Evolutionary conservation across 2,329 filamentous ascomycete species (phyloP).

Genomic region (Aspergillus sp.): DNA sequence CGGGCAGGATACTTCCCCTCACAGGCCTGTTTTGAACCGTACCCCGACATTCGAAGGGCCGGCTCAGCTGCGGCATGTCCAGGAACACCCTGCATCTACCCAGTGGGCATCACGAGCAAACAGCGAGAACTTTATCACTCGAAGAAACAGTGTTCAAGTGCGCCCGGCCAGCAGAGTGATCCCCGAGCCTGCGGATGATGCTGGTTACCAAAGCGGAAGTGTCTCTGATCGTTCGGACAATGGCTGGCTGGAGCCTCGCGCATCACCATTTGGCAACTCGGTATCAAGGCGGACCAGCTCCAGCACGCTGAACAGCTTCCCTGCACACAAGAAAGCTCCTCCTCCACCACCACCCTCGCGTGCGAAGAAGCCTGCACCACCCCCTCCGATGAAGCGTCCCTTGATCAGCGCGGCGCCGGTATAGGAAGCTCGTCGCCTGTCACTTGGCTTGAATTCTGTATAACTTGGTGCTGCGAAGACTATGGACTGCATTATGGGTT

Average conservation of each 20-base stretch:
- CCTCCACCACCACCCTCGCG: constrained; percentile 67
- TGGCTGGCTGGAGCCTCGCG: constrained; percentile 59
- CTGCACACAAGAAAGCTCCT: constrained; percentile 57
- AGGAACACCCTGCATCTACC: constrained; percentile 47
- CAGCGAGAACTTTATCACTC: constrained; percentile 59
- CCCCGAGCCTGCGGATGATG: constrained; percentile 57
- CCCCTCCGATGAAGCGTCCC: constrained; percentile 66
- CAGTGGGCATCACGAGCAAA: constrained; percentile 56
- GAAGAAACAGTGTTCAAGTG: constrained; percentile 53
- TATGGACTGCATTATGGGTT: background rate
- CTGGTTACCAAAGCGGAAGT: constrained; percentile 51
- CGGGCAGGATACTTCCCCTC: constrained; percentile 46
- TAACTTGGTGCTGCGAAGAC: background rate
- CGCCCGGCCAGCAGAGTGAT: constrained; percentile 45
- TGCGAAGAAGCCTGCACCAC: constrained; percentile 68
- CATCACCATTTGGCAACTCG: constrained; percentile 56
- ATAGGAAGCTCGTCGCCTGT: constrained; percentile 15
- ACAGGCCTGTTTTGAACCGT: constrained; percentile 55
- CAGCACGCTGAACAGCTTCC: constrained; percentile 41
- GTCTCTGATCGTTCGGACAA: constrained; percentile 55
- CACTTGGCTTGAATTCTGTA: background rate
- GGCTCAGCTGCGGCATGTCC: constrained; percentile 57
- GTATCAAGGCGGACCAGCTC: constrained; percentile 58
- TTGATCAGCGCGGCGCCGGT: constrained; percentile 33
- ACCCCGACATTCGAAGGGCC: constrained; percentile 64